phyloP scores from a whole-genome alignment of 2,329 filamentous ascomycete genomes.

The Xylariaceae sp. region DNA sequence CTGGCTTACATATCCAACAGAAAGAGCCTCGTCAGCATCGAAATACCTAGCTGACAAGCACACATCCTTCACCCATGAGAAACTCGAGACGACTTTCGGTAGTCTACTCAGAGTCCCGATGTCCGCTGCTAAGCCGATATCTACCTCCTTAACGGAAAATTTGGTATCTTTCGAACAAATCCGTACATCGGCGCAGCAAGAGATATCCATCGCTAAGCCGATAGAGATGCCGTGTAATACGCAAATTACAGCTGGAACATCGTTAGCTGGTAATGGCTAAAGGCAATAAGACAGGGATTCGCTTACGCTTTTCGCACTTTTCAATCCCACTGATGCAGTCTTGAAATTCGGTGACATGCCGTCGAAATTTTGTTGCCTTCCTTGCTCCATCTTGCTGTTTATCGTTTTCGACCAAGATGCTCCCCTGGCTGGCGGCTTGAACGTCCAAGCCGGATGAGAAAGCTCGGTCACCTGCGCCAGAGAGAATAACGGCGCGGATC shows the following conservation, averaged over 20 bases:
- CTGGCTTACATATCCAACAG: conserved; percentile 70
- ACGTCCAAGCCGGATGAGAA: conserved; percentile 90
- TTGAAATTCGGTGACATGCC: conserved; percentile 80
- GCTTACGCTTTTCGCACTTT: conserved; percentile 82
- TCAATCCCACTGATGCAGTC: conserved; percentile 75
- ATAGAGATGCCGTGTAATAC: conserved; percentile 78
- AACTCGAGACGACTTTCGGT: conserved; percentile 71
- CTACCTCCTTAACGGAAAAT: conserved; percentile 78
- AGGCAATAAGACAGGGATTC: conserved; percentile 1
- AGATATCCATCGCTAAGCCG: conserved; percentile 77
- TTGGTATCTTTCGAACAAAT: conserved; percentile 62
- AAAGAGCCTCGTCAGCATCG: conserved; percentile 66
- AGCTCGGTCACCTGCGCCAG: conserved; percentile 77
- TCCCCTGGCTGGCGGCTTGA: conserved; percentile 62
- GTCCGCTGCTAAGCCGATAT: conserved; percentile 79
- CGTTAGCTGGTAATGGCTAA: conserved; percentile 2
- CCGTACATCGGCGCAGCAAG: conserved; percentile 71
- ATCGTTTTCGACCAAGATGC: conserved; percentile 43
- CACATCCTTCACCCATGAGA: conserved; percentile 80
- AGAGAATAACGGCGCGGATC: conserved; percentile 77
- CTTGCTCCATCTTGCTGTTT: conserved; percentile 61
- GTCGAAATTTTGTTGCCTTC: conserved; percentile 62
- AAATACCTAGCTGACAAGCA: conserved; percentile 73
- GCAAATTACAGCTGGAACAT: conserved; percentile 69
- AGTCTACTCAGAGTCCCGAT: conserved; percentile 75